Percentiles rank a stretch among this genome's conserved stretches.
These are phyloP conservation scores for Thuidium tamariscinum DNA, from an alignment of 225 moss, liverwort and hornwort species.

Conservation along the genomic window DNA sequence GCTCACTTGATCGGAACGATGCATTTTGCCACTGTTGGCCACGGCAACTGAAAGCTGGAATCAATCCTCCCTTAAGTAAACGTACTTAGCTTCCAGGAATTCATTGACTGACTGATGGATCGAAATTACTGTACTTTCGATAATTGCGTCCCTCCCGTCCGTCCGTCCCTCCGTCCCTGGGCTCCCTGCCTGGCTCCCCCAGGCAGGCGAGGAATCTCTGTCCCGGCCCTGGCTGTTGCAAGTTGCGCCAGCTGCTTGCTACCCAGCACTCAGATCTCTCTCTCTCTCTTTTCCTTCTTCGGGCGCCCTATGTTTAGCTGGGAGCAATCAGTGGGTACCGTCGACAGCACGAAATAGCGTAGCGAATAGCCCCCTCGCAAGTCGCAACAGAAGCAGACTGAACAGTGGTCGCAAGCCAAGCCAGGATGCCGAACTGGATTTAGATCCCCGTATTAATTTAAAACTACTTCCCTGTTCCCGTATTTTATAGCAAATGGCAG, in stretches of 20 bases:
- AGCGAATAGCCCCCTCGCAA: neutral
- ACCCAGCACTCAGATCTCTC: neutral
- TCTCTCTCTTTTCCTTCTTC: neutral
- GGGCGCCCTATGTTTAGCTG: neutral
- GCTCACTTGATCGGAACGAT: too few relatives aligned
- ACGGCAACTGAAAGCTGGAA: neutral
- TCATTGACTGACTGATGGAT: too few relatives aligned
- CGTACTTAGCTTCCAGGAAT: too few relatives aligned
- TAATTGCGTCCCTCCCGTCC: neutral
- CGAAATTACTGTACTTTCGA: neutral
- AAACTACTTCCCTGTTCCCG: too few relatives aligned
- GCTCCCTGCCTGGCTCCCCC: too few relatives aligned
- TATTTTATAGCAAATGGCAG: neutral
- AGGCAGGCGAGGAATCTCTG: neutral
- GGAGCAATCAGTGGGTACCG: conserved; percentile 13
- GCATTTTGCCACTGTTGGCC: neutral
- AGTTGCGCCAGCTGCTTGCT: neutral
- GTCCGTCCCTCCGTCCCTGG: neutral
- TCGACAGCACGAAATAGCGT: conserved; percentile 2
- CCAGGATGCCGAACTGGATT: neutral
- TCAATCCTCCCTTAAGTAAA: neutral
- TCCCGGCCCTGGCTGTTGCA: neutral
- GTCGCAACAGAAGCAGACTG: neutral
- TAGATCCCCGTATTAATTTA: neutral
- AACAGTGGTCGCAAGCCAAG: neutral